phyloP scores from a whole-genome alignment of 2,329 filamentous ascomycete genomes.

The Fusarium duplospermum region DNA sequence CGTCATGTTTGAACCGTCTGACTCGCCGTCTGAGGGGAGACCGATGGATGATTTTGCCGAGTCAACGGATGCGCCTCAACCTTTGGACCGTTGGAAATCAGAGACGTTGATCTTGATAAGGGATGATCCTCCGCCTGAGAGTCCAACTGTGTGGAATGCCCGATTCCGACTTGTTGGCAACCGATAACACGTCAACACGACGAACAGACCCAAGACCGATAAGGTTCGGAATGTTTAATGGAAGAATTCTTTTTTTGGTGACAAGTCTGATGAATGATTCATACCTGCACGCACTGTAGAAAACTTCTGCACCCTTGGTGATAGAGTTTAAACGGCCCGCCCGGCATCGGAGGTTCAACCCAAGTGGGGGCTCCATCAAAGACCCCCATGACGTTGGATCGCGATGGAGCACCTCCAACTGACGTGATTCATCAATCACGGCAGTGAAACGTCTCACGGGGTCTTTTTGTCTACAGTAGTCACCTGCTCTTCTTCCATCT shows the following conservation, averaged over 20 bases:
- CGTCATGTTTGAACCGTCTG: slow-evolving; percentile 8
- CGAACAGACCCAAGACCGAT: not conserved
- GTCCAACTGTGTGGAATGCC: not conserved
- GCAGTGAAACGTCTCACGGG: not conserved
- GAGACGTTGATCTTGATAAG: not conserved
- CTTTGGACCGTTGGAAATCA: not conserved
- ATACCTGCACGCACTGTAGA: not conserved
- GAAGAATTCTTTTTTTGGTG: not conserved
- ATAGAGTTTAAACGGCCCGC: slow-evolving; percentile 2
- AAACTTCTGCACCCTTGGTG: not conserved
- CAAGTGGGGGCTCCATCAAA: slow-evolving; percentile 14
- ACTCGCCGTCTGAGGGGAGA: not conserved
- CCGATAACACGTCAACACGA: not conserved
- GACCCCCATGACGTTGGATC: slow-evolving; percentile 39
- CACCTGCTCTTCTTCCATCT: not conserved
- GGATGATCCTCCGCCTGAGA: not conserved
- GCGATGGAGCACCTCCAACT: slow-evolving; percentile 24
- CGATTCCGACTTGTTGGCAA: not conserved
- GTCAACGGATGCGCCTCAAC: not conserved
- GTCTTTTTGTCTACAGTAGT: not conserved
- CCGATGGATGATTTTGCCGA: not conserved
- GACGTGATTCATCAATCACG: slow-evolving; percentile 29
- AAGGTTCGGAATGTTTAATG: not conserved
- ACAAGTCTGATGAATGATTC: not conserved
- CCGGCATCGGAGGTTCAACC: slow-evolving; percentile 24